These are phyloP conservation scores for Taiwanofungus camphoratus DNA, from an alignment of 1,284 basidiomycete species.

Conservation along the genomic window DNA sequence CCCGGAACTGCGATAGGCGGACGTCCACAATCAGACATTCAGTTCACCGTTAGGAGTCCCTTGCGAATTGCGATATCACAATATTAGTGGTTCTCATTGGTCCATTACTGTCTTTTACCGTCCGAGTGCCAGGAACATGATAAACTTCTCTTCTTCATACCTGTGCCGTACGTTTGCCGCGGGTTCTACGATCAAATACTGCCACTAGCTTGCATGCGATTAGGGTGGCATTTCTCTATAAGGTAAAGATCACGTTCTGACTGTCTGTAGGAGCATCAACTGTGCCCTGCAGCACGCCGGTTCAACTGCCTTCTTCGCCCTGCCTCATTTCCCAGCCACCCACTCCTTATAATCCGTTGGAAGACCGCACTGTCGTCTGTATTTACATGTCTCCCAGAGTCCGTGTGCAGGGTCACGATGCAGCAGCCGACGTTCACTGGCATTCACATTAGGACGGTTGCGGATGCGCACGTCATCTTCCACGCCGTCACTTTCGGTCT, in stretches of 20 bases:
- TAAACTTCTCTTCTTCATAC: slow-evolving; percentile 1
- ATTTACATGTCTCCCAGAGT: background rate
- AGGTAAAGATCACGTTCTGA: slow-evolving; percentile 5
- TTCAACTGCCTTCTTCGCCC: background rate
- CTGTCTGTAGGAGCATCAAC: slow-evolving; percentile 2
- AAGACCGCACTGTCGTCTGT: background rate
- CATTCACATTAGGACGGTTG: slow-evolving; percentile 31
- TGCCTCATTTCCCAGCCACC: too few relatives aligned
- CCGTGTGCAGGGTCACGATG: slow-evolving; percentile 22
- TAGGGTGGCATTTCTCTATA: slow-evolving; percentile 9
- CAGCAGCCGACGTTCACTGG: slow-evolving; percentile 41
- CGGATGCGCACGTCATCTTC: slow-evolving; percentile 39
- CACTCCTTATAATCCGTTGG: too few relatives aligned
- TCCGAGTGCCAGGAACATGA: too few relatives aligned
- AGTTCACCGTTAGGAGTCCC: background rate
- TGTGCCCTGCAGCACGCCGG: slow-evolving; percentile 5
- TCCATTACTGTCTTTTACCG: too few relatives aligned
- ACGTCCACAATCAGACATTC: slow-evolving; percentile 2
- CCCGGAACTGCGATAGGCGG: slow-evolving; percentile 10
- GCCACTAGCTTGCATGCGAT: slow-evolving; percentile 2
- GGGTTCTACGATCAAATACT: slow-evolving; percentile 3
- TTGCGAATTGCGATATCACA: too few relatives aligned
- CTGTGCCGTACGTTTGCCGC: slow-evolving; percentile 3
- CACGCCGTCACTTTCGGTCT: slow-evolving; percentile 33
- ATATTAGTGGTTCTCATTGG: too few relatives aligned